Conservation (phyloP, 495 filamentous ascomycete genomes). For the Tuber aestivum region DNA sequence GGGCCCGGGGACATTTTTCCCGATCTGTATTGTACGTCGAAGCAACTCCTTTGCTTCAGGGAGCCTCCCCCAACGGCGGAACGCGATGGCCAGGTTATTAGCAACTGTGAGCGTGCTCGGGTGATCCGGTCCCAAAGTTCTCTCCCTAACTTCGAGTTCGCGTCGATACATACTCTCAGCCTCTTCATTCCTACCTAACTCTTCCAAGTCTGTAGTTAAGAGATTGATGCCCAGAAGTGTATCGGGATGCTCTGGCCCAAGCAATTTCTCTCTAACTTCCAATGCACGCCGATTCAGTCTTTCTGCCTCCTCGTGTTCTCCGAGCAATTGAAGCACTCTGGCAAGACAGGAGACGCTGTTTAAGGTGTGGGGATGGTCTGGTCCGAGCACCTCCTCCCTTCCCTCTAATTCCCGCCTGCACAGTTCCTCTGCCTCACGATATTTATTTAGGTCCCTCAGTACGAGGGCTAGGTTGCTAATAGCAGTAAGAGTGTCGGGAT, state of each 20-base stretch:
- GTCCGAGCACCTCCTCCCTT: slow-evolving; percentile 39
- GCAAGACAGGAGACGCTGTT: slow-evolving; percentile 14
- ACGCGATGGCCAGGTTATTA: slow-evolving; percentile 38
- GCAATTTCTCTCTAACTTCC: slow-evolving; percentile 9
- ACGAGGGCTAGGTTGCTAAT: slow-evolving; percentile 40
- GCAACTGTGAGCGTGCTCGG: slow-evolving; percentile 14
- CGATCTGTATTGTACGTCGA: slow-evolving; percentile 21
- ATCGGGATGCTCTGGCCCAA: slow-evolving; percentile 17
- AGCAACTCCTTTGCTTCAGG: slow-evolving; percentile 44
- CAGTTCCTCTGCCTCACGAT: slow-evolving; percentile 44
- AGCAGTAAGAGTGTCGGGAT: slow-evolving; percentile 41
- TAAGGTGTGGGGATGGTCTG: slow-evolving; percentile 33
- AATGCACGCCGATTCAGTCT: slow-evolving; percentile 11
- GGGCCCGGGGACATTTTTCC: slow-evolving; percentile 37
- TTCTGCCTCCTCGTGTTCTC: slow-evolving; percentile 4
- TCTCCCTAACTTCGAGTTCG: not conserved
- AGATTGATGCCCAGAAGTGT: slow-evolving; percentile 17
- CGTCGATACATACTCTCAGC: slow-evolving; percentile 12
- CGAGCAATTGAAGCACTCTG: not conserved
- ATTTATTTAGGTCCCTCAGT: slow-evolving; percentile 40
- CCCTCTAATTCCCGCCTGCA: slow-evolving; percentile 34
- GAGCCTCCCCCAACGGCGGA: slow-evolving; percentile 41
- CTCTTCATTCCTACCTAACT: slow-evolving; percentile 2
- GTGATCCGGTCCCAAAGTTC: slow-evolving; percentile 16
- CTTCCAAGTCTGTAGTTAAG: slow-evolving; percentile 13